These are phyloP conservation scores for Dactylella cylindrospora DNA, from an alignment of 2,329 filamentous ascomycete genomes.

Conservation along the genomic window DNA sequence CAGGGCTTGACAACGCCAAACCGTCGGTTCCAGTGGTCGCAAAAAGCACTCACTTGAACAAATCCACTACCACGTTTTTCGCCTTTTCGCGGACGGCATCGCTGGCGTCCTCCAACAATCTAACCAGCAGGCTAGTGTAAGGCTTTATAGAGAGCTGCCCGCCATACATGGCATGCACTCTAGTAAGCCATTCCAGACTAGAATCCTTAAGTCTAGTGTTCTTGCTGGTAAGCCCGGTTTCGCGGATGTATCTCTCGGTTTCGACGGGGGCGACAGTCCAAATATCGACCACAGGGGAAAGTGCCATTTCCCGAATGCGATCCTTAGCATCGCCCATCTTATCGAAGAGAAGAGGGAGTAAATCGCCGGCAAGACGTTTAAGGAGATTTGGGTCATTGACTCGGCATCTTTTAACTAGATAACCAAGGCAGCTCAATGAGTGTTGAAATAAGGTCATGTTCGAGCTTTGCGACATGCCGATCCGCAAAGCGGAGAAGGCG, in stretches of 20 bases:
- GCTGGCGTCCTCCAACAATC: constrained; percentile 86
- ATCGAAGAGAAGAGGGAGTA: constrained; percentile 75
- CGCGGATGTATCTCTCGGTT: constrained; percentile 77
- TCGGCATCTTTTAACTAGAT: constrained; percentile 80
- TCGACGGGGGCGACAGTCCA: constrained; percentile 70
- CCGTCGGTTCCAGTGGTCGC: neutral
- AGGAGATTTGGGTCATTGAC: constrained; percentile 76
- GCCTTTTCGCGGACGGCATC: constrained; percentile 81
- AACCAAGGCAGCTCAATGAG: constrained; percentile 82
- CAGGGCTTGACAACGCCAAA: neutral
- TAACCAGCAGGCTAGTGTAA: constrained; percentile 81
- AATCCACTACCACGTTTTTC: constrained; percentile 78
- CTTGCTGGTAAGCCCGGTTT: constrained; percentile 74
- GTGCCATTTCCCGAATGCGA: constrained; percentile 73
- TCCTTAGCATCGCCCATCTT: constrained; percentile 87
- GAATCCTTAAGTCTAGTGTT: constrained; percentile 82
- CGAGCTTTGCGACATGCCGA: constrained; percentile 69
- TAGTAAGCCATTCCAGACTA: constrained; percentile 80
- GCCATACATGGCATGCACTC: constrained; percentile 60
- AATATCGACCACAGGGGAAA: constrained; percentile 74
- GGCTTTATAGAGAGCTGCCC: constrained; percentile 71
- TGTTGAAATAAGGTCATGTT: constrained; percentile 77
- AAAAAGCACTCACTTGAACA: constrained; percentile 67
- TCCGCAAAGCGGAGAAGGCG: constrained; percentile 79
- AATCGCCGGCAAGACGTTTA: constrained; percentile 66